phyloP scores from a whole-genome alignment of 1,284 basidiomycete genomes.

The Austroboletus rostrupii region DNA sequence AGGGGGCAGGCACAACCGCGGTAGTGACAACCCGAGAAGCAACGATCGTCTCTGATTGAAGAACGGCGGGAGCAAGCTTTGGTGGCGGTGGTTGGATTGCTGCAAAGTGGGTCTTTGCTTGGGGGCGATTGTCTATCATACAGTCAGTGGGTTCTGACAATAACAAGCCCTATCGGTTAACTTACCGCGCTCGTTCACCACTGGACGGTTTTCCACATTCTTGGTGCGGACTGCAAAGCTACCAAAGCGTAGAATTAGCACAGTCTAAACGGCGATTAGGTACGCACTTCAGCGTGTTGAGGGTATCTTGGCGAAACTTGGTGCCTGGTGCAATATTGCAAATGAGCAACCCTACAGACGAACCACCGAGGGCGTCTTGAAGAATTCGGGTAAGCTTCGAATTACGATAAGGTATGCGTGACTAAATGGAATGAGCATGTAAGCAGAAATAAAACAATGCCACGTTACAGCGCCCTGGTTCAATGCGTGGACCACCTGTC shows the following conservation, averaged over 20 bases:
- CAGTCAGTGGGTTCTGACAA: not conserved
- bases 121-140: slow-evolving; percentile 49
- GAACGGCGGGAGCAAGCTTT: slow-evolving; percentile 43
- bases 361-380: slow-evolving; percentile 80
- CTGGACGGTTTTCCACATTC: slow-evolving; percentile 75
- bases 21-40: slow-evolving; percentile 14
- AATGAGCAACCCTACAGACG: slow-evolving; percentile 71
- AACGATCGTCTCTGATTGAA: slow-evolving; percentile 23
- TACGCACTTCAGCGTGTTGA: slow-evolving; percentile 77
- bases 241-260: not conserved
- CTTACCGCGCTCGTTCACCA: slow-evolving; percentile 69
- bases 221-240: slow-evolving; percentile 78
- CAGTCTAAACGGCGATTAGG: not conserved
- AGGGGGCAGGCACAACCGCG: slow-evolving; percentile 17
- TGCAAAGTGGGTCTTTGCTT: slow-evolving; percentile 57
- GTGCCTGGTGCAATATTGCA: slow-evolving; percentile 79
- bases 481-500: slow-evolving; percentile 79
- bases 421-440: slow-evolving; percentile 34
- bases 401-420: slow-evolving; percentile 80
- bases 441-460: not conserved
- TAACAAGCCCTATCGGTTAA: slow-evolving; percentile 1
- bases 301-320: slow-evolving; percentile 76
- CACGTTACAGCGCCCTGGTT: slow-evolving; percentile 64
- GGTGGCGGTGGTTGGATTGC: slow-evolving; percentile 47
- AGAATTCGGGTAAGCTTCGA: slow-evolving; percentile 79